These are phyloP conservation scores for Piloderma croceum DNA, from an alignment of 768 basidiomycete genomes.

Conservation along the genomic window DNA sequence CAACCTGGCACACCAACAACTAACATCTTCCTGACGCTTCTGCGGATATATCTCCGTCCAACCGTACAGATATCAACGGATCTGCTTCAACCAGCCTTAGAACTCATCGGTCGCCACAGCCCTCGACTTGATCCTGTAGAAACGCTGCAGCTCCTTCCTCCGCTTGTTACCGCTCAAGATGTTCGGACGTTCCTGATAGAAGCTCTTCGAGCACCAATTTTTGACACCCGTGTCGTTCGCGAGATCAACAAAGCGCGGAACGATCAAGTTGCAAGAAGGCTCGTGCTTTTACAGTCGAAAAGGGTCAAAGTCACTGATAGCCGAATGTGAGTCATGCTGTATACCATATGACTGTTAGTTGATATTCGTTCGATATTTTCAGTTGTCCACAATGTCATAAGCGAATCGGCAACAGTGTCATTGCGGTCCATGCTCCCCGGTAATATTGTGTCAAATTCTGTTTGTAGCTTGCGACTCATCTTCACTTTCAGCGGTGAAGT, in stretches of 20 bases:
- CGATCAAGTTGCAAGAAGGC: slow-evolving; percentile 65
- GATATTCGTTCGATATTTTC: slow-evolving; percentile 6
- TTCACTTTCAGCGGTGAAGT: slow-evolving; percentile 71
- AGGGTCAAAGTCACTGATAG: slow-evolving; percentile 88
- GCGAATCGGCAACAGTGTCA: slow-evolving; percentile 85
- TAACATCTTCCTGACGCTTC: slow-evolving; percentile 75
- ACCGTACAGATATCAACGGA: slow-evolving; percentile 43
- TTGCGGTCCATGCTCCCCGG: slow-evolving; percentile 89
- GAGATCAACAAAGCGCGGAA: slow-evolving; percentile 68
- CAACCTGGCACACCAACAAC: slow-evolving; percentile 45
- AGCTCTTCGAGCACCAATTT: slow-evolving; percentile 57
- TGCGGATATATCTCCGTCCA: slow-evolving; percentile 84
- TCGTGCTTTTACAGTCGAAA: slow-evolving; percentile 74
- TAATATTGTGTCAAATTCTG: slow-evolving; percentile 29
- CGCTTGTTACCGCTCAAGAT: slow-evolving; percentile 79
- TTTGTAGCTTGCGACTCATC: not conserved
- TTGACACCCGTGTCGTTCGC: slow-evolving; percentile 64
- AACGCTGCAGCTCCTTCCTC: slow-evolving; percentile 82
- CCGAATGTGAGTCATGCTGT: slow-evolving; percentile 66
- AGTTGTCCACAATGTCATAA: slow-evolving; percentile 98
- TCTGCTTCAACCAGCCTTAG: slow-evolving; percentile 76
- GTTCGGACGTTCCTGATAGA: slow-evolving; percentile 74
- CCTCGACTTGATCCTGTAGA: slow-evolving; percentile 76
- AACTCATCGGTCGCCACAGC: slow-evolving; percentile 82
- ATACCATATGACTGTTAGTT: not conserved